Evolutionary conservation across 345 rosid genomes (phyloP), one percentile per base, ranked within the genome.

Genomic region (Trapa incisa): DNA sequence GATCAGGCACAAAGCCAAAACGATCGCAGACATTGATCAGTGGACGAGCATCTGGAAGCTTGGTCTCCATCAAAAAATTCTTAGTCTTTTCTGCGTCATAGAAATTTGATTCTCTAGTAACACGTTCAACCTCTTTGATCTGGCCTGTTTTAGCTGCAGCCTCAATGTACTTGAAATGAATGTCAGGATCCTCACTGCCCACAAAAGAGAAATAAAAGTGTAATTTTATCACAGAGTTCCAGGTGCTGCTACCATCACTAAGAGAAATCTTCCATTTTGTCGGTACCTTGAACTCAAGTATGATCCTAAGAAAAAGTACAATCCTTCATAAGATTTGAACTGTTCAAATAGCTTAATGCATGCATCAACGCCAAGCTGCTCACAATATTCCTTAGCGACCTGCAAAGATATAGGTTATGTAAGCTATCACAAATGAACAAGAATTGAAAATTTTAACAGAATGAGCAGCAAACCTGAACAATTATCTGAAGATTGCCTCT

Each of bases 61-160:
- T 89, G 75, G 96, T 92, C 83, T 95, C 97, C 99, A 91, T 95
- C 73, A 95, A 75, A 74, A 95, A 95, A 81, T 91, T 95, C 78
- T 91, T 95, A 1, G 96, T 85, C 87, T 95, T 95, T 78, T 91
- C 96, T 67, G 99, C 83, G 69, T 95, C 97, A 76, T 91, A 95
- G 72, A 89, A 91, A 68, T 87, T 91, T 33, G 99, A 91, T 70
- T 95, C 99, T 73, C 99, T 87, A 48, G 97, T 91, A 65, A 95
- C 99, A 17, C 97, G 99, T 81, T 95, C 99, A 72, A 95, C 99
- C 84, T 95, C 99, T 80, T 95, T 95, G 77, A 95, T 84, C 72
- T 95, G 83, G 29, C 97, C 97, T 65, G 96, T 95, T 78, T 89
- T 95, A 29, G 99, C 96, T 69, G 97, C 97, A 16, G 99, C 91